Conservation (phyloP, 2,329 filamentous ascomycete species). For the Talaromyces sp. region DNA sequence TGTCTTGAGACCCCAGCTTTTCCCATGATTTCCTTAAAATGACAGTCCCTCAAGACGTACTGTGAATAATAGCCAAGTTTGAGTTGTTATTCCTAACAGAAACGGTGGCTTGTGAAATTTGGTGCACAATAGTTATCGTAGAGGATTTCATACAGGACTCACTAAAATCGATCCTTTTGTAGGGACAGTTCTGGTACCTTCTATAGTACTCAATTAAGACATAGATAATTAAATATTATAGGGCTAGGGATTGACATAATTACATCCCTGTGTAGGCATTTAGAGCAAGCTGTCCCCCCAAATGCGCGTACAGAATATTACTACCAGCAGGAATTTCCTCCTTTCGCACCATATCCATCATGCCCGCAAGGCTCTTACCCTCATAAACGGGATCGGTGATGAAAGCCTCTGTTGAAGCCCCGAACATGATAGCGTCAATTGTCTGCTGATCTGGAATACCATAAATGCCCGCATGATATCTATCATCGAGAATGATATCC, state of each 20-base stretch:
- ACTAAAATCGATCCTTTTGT: too few relatives aligned
- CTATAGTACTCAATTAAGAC: too few relatives aligned
- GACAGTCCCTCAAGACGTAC: too few relatives aligned
- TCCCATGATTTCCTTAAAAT: too few relatives aligned
- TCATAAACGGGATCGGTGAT: slow-evolving; percentile 75
- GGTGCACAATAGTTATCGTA: too few relatives aligned
- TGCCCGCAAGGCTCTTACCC: slow-evolving; percentile 69
- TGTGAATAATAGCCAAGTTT: too few relatives aligned
- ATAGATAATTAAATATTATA: too few relatives aligned
- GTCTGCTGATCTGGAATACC: slow-evolving; percentile 65
- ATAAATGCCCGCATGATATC: slow-evolving; percentile 66
- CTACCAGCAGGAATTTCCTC: slow-evolving; percentile 57
- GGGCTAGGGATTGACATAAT: background rate
- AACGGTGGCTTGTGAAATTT: too few relatives aligned
- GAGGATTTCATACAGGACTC: too few relatives aligned
- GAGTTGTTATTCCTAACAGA: too few relatives aligned
- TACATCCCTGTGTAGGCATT: slow-evolving; percentile 60
- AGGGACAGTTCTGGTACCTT: too few relatives aligned
- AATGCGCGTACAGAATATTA: slow-evolving; percentile 69
- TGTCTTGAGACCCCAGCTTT: too few relatives aligned
- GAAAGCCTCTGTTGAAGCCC: slow-evolving; percentile 65
- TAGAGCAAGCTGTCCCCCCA: slow-evolving; percentile 67
- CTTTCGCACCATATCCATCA: slow-evolving; percentile 65
- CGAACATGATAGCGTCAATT: slow-evolving; percentile 65
- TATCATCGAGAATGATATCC: slow-evolving; percentile 62